phyloP scores from a whole-genome alignment of 2,329 filamentous ascomycete species.

The Thielaviopsis musarum region DNA sequence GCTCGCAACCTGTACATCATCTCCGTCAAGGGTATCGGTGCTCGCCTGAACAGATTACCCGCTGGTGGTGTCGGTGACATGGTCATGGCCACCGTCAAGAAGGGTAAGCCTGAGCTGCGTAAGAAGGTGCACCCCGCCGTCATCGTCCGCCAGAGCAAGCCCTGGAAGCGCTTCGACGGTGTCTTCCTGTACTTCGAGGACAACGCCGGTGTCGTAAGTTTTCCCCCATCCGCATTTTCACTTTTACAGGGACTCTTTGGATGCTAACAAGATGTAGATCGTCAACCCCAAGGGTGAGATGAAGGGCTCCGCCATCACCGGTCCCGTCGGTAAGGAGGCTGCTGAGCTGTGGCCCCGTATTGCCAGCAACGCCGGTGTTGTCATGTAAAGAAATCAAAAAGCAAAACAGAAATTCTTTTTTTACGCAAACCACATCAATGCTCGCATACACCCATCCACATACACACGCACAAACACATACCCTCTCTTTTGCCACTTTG shows the following conservation, averaged over 20 bases:
- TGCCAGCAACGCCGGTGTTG: constrained; percentile 98
- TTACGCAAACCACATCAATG: constrained; percentile 11
- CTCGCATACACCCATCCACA: constrained; percentile 2
- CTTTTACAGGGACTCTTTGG: not conserved
- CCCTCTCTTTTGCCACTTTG: constrained; percentile 1
- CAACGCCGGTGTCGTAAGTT: constrained; percentile 93
- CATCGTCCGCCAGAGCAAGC: constrained; percentile 97
- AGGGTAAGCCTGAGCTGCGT: constrained; percentile 99
- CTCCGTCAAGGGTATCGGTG: constrained; percentile 96
- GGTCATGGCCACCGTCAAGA: constrained; percentile 99
- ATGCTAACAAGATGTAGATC: constrained; percentile 40
- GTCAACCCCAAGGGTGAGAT: constrained; percentile 99
- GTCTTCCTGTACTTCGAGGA: constrained; percentile 99
- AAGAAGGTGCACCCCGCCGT: constrained; percentile 99
- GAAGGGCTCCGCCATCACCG: constrained; percentile 99
- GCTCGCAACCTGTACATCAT: constrained; percentile 99
- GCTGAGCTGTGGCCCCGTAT: constrained; percentile 99
- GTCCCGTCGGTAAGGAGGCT: constrained; percentile 98
- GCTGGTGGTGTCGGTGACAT: constrained; percentile 98
- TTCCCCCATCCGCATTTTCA: not conserved
- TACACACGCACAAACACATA: not conserved
- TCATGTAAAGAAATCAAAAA: constrained; percentile 60
- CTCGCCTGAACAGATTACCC: constrained; percentile 90
- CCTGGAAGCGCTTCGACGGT: constrained; percentile 96
- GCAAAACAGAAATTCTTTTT: constrained; percentile 15